These are phyloP conservation scores for Tetramitus jugosus DNA, from an alignment of 208 protist species.

Conservation along the genomic window DNA sequence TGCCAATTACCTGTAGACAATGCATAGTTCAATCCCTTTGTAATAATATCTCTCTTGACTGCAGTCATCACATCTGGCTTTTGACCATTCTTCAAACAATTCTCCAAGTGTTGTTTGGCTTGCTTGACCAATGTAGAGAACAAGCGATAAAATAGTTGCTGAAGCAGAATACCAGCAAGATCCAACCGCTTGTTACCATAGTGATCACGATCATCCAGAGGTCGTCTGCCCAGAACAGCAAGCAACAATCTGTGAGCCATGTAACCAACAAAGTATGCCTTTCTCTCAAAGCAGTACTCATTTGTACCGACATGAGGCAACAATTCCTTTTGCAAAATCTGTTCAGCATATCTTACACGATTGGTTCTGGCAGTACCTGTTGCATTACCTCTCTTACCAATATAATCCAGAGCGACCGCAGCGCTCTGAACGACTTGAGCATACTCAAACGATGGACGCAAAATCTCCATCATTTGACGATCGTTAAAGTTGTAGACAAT, in stretches of 20 bases:
- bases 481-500: conserved; percentile 77
- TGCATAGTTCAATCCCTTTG: conserved; percentile 74
- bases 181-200: conserved; percentile 88
- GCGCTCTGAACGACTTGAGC: conserved; percentile 41
- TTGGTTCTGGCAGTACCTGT: conserved; percentile 51
- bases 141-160: conserved; percentile 57
- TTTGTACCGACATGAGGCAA: conserved; percentile 77
- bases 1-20: conserved; percentile 97
- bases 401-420: conserved; percentile 86
- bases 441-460: conserved; percentile 93
- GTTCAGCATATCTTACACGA: conserved; percentile 80
- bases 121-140: conserved; percentile 56
- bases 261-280: conserved; percentile 75
- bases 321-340: conserved; percentile 79
- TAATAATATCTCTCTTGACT: conserved; percentile 45
- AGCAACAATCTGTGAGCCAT: conserved; percentile 70
- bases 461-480: conserved; percentile 70
- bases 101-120: conserved; percentile 36
- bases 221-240: conserved; percentile 56
- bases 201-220: conserved; percentile 83
- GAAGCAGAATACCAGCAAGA: conserved; percentile 77
- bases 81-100: not conserved
- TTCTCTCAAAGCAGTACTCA: conserved; percentile 67
- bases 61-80: not conserved
- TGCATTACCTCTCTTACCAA: conserved; percentile 75